Base-by-base conservation (phyloP, 148 eudicot genomes). In the Chenopodium album region DNA sequence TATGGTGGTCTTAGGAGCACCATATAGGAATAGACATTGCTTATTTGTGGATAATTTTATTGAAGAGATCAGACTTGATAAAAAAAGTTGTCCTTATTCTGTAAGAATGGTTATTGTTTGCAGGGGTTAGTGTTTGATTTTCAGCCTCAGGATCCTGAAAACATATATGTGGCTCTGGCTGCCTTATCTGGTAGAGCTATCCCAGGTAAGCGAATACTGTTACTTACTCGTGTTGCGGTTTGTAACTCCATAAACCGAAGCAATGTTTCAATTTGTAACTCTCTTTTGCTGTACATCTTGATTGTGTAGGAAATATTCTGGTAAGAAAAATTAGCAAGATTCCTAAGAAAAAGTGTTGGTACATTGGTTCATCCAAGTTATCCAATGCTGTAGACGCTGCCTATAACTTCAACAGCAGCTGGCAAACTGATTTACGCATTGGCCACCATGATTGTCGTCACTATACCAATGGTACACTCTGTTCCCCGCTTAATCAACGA, bases 61-160 rank as follows among this genome's bases (percentile, higher is more conserved):
- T 54, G 60, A 12, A 13, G 4, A 54, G 14, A 13, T 54, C 5
- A 54, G 20, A 54, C 60, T 13, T 54, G 20, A 16, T 54, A 31
- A 31, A 31, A 31, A 22, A 56, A 56, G 46, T 74, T 31, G 3
- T 32, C 29, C 75, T 2, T 50, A 29, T 14, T 9, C 0, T 56
- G 29, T 62, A 19, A 2, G 19, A 31, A 41, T 23, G 29, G 13
- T 17, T 56, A 2, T 22, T 64, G 50, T 4, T 41, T 79, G 79
- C 80, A 94, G 97, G 89, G 79, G 10, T 13, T 90, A 71, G 94
- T 93, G 70, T 94, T 87, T 79, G 98, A 94, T 92, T 94, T 94
- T 87, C 99, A 96, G 85, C 99, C 99, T 34, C 78, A 89, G 86
- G 97, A 94, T 89, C 99, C 99, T 59, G 99, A 96, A 84, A 84